Evolutionary conservation across 2,329 filamentous ascomycete genomes (phyloP).

Genomic region (Fusarium heterosporum): DNA sequence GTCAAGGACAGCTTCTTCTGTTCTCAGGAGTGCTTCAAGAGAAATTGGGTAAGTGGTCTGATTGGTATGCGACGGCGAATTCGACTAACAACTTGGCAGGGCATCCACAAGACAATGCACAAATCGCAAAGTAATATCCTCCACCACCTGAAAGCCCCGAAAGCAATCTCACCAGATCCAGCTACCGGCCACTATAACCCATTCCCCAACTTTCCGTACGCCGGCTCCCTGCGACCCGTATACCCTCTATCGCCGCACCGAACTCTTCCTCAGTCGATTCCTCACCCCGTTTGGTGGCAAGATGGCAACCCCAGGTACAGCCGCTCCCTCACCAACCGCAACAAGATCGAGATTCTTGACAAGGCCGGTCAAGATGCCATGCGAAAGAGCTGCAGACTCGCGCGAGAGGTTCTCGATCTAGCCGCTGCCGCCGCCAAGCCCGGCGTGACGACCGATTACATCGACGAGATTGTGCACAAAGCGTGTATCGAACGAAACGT

Average conservation of each 20-base stretch:
- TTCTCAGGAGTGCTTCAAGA: constrained; percentile 98
- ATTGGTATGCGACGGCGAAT: constrained; percentile 27
- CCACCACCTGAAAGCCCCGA: constrained; percentile 79
- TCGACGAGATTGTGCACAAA: constrained; percentile 95
- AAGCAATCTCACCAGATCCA: constrained; percentile 90
- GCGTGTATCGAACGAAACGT: constrained; percentile 94
- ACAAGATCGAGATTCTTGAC: constrained; percentile 86
- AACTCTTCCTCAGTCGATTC: constrained; percentile 81
- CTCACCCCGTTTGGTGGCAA: constrained; percentile 86
- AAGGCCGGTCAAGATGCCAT: constrained; percentile 86
- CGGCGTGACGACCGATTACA: constrained; percentile 95
- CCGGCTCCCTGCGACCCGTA: constrained; percentile 84
- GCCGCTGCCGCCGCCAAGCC: constrained; percentile 85
- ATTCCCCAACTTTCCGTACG: constrained; percentile 87
- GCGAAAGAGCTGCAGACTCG: constrained; percentile 89
- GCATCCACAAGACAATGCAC: constrained; percentile 76
- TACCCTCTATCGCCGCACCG: constrained; percentile 83
- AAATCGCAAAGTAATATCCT: constrained; percentile 83
- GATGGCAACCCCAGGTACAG: constrained; percentile 79
- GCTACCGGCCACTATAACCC: constrained; percentile 91
- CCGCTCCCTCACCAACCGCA: constrained; percentile 72
- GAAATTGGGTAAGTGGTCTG: constrained; percentile 83
- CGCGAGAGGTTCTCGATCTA: constrained; percentile 92
- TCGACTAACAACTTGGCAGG: constrained; percentile 60
- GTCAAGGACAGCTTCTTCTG: constrained; percentile 95